Evolutionary conservation across 257 asterid species (phyloP), one percentile per base, ranked within the genome.

Genomic region (Schizonepeta tenuifolia): DNA sequence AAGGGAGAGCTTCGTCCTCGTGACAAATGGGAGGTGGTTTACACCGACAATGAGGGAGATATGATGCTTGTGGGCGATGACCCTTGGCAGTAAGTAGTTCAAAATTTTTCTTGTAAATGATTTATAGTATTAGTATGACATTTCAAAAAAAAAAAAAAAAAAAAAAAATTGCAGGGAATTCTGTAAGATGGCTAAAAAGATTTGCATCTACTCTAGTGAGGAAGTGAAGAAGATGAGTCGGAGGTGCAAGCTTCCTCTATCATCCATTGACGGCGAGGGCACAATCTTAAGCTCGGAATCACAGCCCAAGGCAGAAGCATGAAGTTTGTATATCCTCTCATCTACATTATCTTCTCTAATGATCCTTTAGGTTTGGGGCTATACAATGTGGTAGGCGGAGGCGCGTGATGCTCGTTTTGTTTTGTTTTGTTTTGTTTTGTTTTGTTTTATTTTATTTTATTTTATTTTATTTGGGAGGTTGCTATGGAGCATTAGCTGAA

Each of bases 21-120:
- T 54, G 80, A 79, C 80, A 91, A 83, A 78, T 91, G 94, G 94
- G 83, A 81, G 72, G 83, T 91, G 31, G 92, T 89, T 33, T 91
- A 87, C 61, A 86, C 94, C 0, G 97, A 91, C 65, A 85, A 86
- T 6, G 97, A 91, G 73, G 96, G 87, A 43, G 96, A 89, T 69
- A 86, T 83, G 88, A 91, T 91, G 97, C 94, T 91, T 22, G 92
- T 91, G 24, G 97, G 97, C 5, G 96, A 89, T 66, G 90, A 89
- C 66, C 94, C 97, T 47, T 91, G 97, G 97, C 82, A 41, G 97
- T 91, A 77, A 78, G 94, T 82, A 38, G 40, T 41, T 41, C 33
- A 36, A 2, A n/a, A 14, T 71, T 17, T 53, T 17, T 65, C 58
- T 56, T 35, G 43, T 5, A 22, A 59, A 2, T 47, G 46, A 54